Conservation (phyloP, 768 basidiomycete species). For the Termitomyces sp. region DNA sequence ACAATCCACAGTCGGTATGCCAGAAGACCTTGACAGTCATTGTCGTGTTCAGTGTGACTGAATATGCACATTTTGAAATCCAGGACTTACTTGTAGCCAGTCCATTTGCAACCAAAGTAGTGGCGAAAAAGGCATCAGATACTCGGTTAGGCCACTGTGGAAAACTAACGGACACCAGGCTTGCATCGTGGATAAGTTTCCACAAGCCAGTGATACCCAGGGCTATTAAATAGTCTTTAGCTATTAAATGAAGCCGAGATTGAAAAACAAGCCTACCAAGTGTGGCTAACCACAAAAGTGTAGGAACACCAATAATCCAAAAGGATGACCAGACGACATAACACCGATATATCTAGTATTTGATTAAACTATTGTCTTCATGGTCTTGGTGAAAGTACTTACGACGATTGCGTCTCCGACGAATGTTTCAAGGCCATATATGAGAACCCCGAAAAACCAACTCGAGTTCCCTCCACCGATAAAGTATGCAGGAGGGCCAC, state of each 20-base stretch:
- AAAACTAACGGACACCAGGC: background rate
- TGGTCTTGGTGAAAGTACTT: background rate
- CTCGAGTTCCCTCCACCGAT: background rate
- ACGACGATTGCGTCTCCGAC: background rate
- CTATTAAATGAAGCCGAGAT: no score
- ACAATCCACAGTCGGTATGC: conserved; percentile 6
- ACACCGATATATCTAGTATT: background rate
- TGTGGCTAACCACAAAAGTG: background rate
- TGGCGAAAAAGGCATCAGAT: background rate
- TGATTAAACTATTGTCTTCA: background rate
- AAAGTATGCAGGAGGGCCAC: background rate
- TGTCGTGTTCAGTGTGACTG: background rate
- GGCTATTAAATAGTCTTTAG: background rate
- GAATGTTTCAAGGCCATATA: background rate
- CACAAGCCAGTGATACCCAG: background rate
- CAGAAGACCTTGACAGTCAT: background rate
- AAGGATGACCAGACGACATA: conserved; percentile 3
- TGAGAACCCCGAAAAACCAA: background rate
- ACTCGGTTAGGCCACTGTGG: background rate
- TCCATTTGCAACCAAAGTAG: background rate
- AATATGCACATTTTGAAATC: no score
- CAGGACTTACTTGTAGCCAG: background rate
- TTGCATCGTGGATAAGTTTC: background rate
- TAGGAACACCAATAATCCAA: background rate
- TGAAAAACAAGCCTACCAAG: background rate